Conservation (phyloP, 1,139 yeast species). For the Wickerhamomyces sp. region DNA sequence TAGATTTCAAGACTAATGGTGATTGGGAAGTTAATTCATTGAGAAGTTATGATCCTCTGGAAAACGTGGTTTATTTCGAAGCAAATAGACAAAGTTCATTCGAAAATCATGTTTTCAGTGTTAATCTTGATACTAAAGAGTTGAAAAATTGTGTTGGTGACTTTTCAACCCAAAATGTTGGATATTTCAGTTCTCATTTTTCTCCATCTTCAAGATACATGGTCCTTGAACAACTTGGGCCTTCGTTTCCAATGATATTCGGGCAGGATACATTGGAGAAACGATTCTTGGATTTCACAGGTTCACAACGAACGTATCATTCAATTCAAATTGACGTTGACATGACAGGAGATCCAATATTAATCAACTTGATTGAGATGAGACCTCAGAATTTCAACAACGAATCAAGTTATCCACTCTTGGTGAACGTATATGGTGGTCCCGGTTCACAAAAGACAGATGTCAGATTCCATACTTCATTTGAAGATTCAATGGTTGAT, state of each 20-base stretch:
- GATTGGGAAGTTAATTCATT: constrained; percentile 63
- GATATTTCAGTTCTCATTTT: constrained; percentile 54
- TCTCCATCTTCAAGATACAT: constrained; percentile 55
- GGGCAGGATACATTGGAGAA: constrained; percentile 15
- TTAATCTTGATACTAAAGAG: constrained; percentile 26
- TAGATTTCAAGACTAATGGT: constrained; percentile 49
- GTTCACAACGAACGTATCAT: constrained; percentile 47
- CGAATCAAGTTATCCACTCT: constrained; percentile 52
- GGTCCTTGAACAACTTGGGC: constrained; percentile 59
- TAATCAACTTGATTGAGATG: constrained; percentile 59
- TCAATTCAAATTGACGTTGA: constrained; percentile 37
- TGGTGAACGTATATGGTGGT: constrained; percentile 80
- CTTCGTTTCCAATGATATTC: constrained; percentile 58
- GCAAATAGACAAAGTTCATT: constrained; percentile 53
- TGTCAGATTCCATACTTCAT: constrained; percentile 47
- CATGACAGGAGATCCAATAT: constrained; percentile 25
- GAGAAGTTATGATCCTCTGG: constrained; percentile 50
- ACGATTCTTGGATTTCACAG: constrained; percentile 29
- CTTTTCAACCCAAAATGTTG: constrained; percentile 46
- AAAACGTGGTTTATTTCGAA: constrained; percentile 54
- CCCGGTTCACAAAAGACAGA: constrained; percentile 72
- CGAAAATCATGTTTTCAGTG: constrained; percentile 53
- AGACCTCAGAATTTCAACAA: constrained; percentile 62
- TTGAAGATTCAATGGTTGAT: constrained; percentile 61
- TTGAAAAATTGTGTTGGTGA: constrained; percentile 37